Evolutionary conservation across 352 stramenopile genomes (phyloP), one percentile per base, ranked within the genome.

Genomic region (Phytophthora rubi): DNA sequence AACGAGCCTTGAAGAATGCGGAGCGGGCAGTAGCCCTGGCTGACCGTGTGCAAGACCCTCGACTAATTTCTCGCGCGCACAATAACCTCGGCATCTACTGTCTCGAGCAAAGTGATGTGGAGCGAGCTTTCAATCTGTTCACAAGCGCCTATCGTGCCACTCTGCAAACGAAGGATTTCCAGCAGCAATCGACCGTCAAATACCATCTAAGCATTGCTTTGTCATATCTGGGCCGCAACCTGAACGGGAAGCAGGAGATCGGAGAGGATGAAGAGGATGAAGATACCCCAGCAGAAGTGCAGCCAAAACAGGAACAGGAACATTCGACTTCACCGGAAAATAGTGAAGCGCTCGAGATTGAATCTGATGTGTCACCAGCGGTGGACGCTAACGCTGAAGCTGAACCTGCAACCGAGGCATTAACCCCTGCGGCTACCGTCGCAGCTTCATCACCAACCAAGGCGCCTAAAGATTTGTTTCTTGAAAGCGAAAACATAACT

Each of bases 161-260:
- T 2, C 52, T 76, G 7, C 54, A 64, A 9, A 66, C 44, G 2
- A 67, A 70, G 9, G 77, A 86, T 54, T 66, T 76, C 1, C 48
- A 76, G 9, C 68, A 84, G 7, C 80, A 80, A 61, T 70, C 70
- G 18, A 75, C 68, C 4, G 53, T 81, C 0, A 82, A 75, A 63
- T 87, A 85, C 28, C 80, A 88, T 61, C 57, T 90, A n/a, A 77
- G 77, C 0, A 52, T 83, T 33, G 62, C 62, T 1, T 49, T 86
- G 15, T 66, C 75, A 4, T 72, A 75, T 45, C 56, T 83, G 13
- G 72, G 68, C 12, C 62, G 68, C 28, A 71, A 53, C 13, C 10
- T 75, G 23, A 56, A 51, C 28, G 26, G 51, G 18, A 70, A 64
- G 8, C 62, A 72, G 12, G 70, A 74, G 28, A 42, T 74, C 15